Percentiles rank a stretch among this genome's conserved stretches.
Conservation (phyloP, 257 asterid genomes). For the Hygrophila difformis region DNA sequence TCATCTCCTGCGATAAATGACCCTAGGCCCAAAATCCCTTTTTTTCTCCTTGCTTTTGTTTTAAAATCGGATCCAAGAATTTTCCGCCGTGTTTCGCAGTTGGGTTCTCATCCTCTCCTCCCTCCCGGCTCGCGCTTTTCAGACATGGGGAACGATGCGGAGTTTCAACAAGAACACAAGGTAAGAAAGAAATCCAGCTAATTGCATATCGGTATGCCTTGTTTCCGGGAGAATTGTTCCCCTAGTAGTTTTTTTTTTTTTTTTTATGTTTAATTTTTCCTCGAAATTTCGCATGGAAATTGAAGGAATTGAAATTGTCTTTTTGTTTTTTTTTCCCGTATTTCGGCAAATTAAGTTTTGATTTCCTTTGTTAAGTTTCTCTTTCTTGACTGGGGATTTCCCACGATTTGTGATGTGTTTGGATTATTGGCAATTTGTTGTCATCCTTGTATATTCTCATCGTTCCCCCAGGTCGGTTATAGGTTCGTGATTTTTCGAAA, state of each 20-base stretch:
- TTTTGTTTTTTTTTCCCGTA: background rate
- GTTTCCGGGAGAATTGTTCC: too few relatives aligned
- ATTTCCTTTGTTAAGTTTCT: background rate
- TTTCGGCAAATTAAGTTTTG: background rate
- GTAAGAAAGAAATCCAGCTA: too few relatives aligned
- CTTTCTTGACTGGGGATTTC: background rate
- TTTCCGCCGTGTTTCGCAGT: background rate
- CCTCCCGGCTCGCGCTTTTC: conserved; percentile 5
- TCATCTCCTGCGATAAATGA: too few relatives aligned
- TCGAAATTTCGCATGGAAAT: conserved; percentile 5
- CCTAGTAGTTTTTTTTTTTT: background rate
- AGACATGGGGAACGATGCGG: conserved; percentile 56
- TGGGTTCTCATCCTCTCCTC: background rate
- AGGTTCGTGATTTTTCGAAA: too few relatives aligned
- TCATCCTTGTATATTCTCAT: background rate
- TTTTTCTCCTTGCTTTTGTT: too few relatives aligned
- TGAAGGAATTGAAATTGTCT: background rate
- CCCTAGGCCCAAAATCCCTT: too few relatives aligned
- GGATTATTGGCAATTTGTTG: background rate
- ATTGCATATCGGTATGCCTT: too few relatives aligned
- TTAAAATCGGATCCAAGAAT: too few relatives aligned
- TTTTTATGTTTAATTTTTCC: background rate
- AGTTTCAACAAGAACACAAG: conserved; percentile 43
- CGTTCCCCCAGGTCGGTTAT: background rate
- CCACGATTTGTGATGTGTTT: background rate